These are phyloP conservation scores for Ochetophila trinervis DNA, from an alignment of 306 rosid genomes.

Conservation along the genomic window DNA sequence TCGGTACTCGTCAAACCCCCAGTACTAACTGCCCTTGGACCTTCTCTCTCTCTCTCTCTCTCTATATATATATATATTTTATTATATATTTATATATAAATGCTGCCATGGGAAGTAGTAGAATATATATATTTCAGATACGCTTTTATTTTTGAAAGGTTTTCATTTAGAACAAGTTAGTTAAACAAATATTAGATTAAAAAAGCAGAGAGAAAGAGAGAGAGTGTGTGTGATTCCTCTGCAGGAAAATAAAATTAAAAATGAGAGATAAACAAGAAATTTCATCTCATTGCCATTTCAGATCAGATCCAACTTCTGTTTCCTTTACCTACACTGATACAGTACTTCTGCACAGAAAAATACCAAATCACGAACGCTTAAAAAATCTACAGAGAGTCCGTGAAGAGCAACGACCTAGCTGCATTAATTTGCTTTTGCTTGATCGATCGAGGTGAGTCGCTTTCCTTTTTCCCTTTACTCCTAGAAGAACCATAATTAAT, in stretches of 20 bases:
- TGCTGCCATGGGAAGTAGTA: background rate
- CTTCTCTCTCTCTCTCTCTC: background rate
- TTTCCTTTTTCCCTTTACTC: no score
- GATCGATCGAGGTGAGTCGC: no score
- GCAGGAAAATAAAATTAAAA: constrained; percentile 4
- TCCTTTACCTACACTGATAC: background rate
- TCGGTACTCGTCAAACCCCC: constrained; percentile 53
- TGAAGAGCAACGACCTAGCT: no score
- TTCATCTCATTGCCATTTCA: background rate
- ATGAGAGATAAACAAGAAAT: constrained; percentile 2
- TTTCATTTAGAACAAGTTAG: background rate
- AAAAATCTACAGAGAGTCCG: no score
- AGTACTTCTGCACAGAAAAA: no score
- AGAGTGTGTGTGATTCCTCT: constrained; percentile 5
- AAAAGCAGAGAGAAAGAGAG: constrained; percentile 16
- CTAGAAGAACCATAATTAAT: no score
- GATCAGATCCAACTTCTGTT: constrained; percentile 27
- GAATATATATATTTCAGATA: background rate
- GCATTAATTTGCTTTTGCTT: no score
- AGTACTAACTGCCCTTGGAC: constrained; percentile 8
- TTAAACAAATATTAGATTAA: constrained; percentile 13
- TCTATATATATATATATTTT: constrained; percentile 1
- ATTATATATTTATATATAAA: background rate
- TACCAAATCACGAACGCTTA: no score
- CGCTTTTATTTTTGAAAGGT: background rate